These are phyloP conservation scores for Flaveria brownii DNA, from an alignment of 129 eudicot species.

Conservation along the genomic window DNA sequence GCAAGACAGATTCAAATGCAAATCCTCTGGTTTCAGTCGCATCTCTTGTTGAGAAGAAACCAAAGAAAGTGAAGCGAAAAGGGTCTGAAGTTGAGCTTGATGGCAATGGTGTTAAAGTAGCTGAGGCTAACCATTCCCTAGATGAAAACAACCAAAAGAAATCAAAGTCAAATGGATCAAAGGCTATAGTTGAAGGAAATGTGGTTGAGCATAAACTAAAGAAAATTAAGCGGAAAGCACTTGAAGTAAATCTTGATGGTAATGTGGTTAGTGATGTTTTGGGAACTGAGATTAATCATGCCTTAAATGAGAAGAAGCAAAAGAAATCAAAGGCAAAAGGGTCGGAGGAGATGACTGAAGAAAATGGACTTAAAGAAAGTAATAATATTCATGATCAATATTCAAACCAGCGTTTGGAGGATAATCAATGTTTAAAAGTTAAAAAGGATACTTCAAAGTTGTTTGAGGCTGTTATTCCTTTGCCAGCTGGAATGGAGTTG, in stretches of 20 bases:
- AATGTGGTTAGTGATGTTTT: conserved; percentile 9
- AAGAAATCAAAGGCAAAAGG: conserved; percentile 22
- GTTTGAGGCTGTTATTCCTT: conserved; percentile 31
- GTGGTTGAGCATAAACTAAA: background rate
- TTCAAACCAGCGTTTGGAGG: conserved; percentile 10
- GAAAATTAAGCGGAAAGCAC: conserved; percentile 1
- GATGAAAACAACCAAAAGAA: conserved; percentile 34
- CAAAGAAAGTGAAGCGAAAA: conserved; percentile 41
- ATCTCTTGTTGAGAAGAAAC: conserved; percentile 26
- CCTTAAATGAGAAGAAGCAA: conserved; percentile 20
- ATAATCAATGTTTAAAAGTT: conserved; percentile 12
- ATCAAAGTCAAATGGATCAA: conserved; percentile 32
- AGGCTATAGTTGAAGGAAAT: conserved; percentile 20
- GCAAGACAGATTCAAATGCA: conserved; percentile 36
- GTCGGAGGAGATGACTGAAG: conserved; percentile 16
- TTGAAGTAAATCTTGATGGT: conserved; percentile 1
- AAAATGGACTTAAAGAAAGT: conserved; percentile 14
- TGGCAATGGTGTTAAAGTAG: background rate
- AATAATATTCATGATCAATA: background rate
- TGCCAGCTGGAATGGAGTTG: conserved; percentile 66
- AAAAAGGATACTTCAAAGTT: conserved; percentile 19
- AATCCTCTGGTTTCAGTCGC: conserved; percentile 24
- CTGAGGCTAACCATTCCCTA: conserved; percentile 9
- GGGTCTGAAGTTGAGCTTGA: conserved; percentile 22
- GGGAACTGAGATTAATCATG: background rate